Evolutionary conservation across 2,329 filamentous ascomycete genomes (phyloP), one percentile per base, ranked within the genome.

Genomic region (Acrocalymma vagum): DNA sequence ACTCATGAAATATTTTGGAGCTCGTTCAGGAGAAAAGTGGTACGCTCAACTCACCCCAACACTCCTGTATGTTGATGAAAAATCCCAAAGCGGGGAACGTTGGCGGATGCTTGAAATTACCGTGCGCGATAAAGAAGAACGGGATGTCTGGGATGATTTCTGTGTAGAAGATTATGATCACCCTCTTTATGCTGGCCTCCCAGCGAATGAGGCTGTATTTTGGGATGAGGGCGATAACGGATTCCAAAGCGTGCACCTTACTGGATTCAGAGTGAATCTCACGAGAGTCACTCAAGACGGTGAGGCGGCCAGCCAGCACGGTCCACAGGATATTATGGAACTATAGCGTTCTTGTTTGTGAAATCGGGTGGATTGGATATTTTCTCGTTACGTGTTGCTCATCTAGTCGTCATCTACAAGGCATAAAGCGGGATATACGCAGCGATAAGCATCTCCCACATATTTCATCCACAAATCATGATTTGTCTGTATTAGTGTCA

Each of bases 61-160:
- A 1, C 38, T 66, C 3, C 35, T 66, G 1, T 66, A 53, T 29
- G 48, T 45, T 3, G 46, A 68, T 15, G 55, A 63, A 34, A 34
- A 58, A 18, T 35, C 51, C 7, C 49, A 59, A 10, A 31, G 44
- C 20, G 70, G 70, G 3, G 70, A 72, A 29, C 47, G 59, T 18
- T 74, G 69, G 69, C 60, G 68, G 3, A 18, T 65, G 3, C 28
- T 62, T 10, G n/a, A n/a, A n/a, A n/a, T n/a, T n/a, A n/a, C n/a
- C n/a, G n/a, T n/a, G n/a, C n/a, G n/a, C n/a, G 23, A 52, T 9
- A 41, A 37, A 8, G 48, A 38, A 29, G 49, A 63, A 38, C 48
- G 51, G 6, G 39, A 38, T 8, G 35, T 67, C 5, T 65, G 57
- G 62, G 62, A 71, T 36, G 69, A 73, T 6, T 71, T 68, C 28